Percentiles rank a stretch among this genome's conserved stretches.
These are phyloP conservation scores for Gremmenia infestans DNA, from an alignment of 2,329 filamentous ascomycete genomes.

Conservation along the genomic window DNA sequence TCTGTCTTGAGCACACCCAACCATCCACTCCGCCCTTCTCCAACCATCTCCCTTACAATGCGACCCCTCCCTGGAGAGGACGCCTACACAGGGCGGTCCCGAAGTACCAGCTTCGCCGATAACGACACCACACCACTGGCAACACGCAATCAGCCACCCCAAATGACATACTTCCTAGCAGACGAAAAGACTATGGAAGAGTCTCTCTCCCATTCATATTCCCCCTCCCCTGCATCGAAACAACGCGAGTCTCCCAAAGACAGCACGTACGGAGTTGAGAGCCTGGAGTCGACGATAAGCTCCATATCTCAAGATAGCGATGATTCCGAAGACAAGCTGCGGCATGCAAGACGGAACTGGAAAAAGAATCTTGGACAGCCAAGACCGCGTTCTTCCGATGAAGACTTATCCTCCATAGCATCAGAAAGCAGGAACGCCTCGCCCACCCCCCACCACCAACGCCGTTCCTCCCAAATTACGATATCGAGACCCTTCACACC, in stretches of 20 bases:
- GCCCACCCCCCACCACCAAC: slow-evolving; percentile 24
- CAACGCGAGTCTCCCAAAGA: slow-evolving; percentile 34
- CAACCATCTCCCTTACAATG: slow-evolving; percentile 31
- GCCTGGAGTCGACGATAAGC: slow-evolving; percentile 31
- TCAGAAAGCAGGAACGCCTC: slow-evolving; percentile 33
- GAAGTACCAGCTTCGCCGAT: slow-evolving; percentile 35
- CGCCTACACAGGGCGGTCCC: slow-evolving; percentile 35
- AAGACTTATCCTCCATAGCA: slow-evolving; percentile 18
- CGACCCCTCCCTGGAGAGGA: slow-evolving; percentile 44
- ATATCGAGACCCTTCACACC: slow-evolving; percentile 44
- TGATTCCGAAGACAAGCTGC: slow-evolving; percentile 23
- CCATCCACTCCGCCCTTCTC: not conserved
- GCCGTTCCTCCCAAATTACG: slow-evolving; percentile 29
- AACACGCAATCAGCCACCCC: slow-evolving; percentile 32
- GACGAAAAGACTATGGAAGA: slow-evolving; percentile 46
- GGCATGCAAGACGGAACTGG: slow-evolving; percentile 25
- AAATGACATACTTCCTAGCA: slow-evolving; percentile 49
- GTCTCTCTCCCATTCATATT: slow-evolving; percentile 31
- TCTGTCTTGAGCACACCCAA: slow-evolving; percentile 14
- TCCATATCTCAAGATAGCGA: slow-evolving; percentile 27
- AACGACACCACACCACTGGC: slow-evolving; percentile 34
- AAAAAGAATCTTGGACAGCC: slow-evolving; percentile 23
- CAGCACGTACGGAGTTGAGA: slow-evolving; percentile 30
- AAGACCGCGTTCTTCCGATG: slow-evolving; percentile 18
- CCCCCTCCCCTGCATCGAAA: slow-evolving; percentile 19